Conservation (phyloP, 192 early-diverging fungal genomes). For the Dimargaris xerosporica region DNA sequence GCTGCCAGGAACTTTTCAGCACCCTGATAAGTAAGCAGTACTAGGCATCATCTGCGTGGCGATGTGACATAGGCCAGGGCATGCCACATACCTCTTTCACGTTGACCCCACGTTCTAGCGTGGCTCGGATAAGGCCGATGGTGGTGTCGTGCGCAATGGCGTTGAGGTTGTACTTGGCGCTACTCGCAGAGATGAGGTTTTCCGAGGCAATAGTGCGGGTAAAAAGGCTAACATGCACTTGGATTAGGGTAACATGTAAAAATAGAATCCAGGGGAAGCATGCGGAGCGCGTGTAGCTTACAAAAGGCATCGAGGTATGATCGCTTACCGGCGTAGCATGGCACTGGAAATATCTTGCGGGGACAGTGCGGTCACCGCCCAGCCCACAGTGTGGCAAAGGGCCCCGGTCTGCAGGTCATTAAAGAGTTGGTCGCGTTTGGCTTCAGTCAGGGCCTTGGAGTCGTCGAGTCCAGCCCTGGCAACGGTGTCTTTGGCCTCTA, state of each 20-base stretch:
- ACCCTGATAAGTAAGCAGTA: no score
- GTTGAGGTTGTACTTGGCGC: slow-evolving; percentile 86
- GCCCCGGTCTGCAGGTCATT: slow-evolving; percentile 27
- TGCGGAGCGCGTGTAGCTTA: no score
- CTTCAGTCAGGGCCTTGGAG: slow-evolving; percentile 83
- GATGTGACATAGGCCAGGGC: no score
- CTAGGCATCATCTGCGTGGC: no score
- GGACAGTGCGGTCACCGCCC: slow-evolving; percentile 65
- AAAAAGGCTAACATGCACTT: no score
- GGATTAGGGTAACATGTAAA: no score
- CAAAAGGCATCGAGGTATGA: no score
- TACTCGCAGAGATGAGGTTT: no score
- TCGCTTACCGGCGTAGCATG: slow-evolving; percentile 84
- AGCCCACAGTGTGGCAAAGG: slow-evolving; percentile 55
- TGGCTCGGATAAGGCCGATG: slow-evolving; percentile 59
- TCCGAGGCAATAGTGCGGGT: no score
- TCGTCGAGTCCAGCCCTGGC: slow-evolving; percentile 75
- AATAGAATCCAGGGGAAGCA: no score
- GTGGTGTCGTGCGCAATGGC: slow-evolving; percentile 87
- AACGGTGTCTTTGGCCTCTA: slow-evolving; percentile 44
- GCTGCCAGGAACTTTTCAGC: no score
- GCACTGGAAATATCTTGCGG: slow-evolving; percentile 83
- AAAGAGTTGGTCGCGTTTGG: slow-evolving; percentile 56
- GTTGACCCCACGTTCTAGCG: slow-evolving; percentile 42
- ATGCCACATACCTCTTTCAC: slow-evolving; percentile 41